These are phyloP conservation scores for Citrullus amarus DNA, from an alignment of 306 rosid species.

Conservation along the genomic window DNA sequence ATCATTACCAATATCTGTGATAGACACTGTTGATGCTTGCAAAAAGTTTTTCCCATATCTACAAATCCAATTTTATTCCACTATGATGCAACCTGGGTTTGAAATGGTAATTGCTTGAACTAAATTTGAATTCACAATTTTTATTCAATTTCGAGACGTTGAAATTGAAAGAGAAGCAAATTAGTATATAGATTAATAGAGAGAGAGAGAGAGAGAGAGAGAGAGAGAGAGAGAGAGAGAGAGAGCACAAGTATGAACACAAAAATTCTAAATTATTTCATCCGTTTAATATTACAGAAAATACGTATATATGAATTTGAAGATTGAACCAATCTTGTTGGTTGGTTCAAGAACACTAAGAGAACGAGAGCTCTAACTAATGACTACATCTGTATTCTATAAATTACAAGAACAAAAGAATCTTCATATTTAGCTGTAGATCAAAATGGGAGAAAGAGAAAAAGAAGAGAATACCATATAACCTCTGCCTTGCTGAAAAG, in stretches of 20 bases:
- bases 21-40: too few relatives aligned
- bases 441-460: not conserved
- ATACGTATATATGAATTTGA: not conserved
- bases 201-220: not conserved
- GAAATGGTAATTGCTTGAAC: too few relatives aligned
- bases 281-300: not conserved
- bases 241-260: not conserved
- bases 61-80: too few relatives aligned
- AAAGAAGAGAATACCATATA: not conserved
- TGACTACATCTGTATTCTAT: not conserved
- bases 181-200: not conserved
- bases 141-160: too few relatives aligned
- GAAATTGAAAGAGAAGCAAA: not conserved
- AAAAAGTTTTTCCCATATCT: too few relatives aligned
- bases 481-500: conserved; percentile 14
- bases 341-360: conserved; percentile 29
- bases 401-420: conserved; percentile 47
- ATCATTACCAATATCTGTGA: too few relatives aligned
- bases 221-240: not conserved
- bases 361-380: conserved; percentile 28
- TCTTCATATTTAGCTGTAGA: conserved; percentile 14
- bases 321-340: conserved; percentile 32
- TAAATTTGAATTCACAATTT: too few relatives aligned
- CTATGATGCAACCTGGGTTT: too few relatives aligned
- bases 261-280: not conserved